Evolutionary conservation across 371 early-diverging fungal genomes (phyloP).

Genomic region (Synchytrium microbalum): DNA sequence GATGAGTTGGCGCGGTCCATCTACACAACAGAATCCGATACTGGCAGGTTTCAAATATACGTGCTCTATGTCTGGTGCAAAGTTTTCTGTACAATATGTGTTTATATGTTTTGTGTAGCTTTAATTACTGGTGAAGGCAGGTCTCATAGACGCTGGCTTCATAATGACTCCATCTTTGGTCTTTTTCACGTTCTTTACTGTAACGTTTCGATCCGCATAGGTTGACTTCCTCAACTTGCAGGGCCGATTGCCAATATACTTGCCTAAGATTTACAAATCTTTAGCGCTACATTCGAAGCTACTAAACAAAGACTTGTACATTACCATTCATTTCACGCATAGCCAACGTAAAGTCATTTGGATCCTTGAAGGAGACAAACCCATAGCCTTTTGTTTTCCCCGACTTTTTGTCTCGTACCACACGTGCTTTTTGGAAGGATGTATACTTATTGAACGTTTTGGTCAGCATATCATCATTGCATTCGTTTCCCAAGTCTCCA

Average conservation of each 20-base stretch:
- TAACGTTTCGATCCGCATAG: constrained; percentile 87
- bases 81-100: too few species aligned
- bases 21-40: too few species aligned
- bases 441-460: constrained; percentile 75
- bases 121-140: not conserved
- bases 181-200: constrained; percentile 44
- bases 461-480: constrained; percentile 67
- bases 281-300: too few species aligned
- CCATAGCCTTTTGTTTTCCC: constrained; percentile 44
- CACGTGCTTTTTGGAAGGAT: constrained; percentile 63
- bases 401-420: constrained; percentile 37
- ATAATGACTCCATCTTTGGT: constrained; percentile 14
- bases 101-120: too few species aligned
- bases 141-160: constrained; percentile 4
- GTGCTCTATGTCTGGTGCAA: too few species aligned
- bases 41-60: too few species aligned
- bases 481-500: constrained; percentile 85
- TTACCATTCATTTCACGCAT: constrained; percentile 86
- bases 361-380: constrained; percentile 63
- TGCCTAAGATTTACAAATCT: constrained; percentile 49
- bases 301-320: not conserved
- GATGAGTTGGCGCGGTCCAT: too few species aligned
- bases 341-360: constrained; percentile 75
- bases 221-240: constrained; percentile 88
- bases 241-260: constrained; percentile 92